Evolutionary conservation across 192 early-diverging fungal genomes (phyloP).

Genomic region (Rhizophagus prolifer): DNA sequence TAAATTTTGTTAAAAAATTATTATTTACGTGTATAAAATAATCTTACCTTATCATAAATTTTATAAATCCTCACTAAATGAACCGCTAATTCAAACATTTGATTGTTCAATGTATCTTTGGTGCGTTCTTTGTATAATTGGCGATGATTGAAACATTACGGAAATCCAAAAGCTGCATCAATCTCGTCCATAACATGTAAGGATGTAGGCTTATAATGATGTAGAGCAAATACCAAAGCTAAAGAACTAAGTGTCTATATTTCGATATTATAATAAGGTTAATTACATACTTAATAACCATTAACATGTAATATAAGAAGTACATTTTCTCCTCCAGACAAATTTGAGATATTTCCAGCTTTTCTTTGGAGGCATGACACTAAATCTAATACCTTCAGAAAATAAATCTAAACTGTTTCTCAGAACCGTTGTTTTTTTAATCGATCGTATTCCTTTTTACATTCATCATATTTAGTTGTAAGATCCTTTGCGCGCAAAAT

Average conservation of each 20-base stretch:
- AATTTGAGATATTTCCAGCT: slow-evolving; percentile 99
- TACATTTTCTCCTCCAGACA: slow-evolving; percentile 99
- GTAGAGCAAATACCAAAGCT: slow-evolving; percentile 97
- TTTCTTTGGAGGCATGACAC: slow-evolving; percentile 99
- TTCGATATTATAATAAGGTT: not conserved
- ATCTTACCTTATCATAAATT: slow-evolving; percentile 66
- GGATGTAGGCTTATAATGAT: slow-evolving; percentile 99
- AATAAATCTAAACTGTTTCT: slow-evolving; percentile 97
- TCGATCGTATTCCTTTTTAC: slow-evolving; percentile 72
- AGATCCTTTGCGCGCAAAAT: slow-evolving; percentile 69
- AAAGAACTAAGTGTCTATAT: slow-evolving; percentile 91
- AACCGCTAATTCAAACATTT: slow-evolving; percentile 99
- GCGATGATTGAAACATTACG: slow-evolving; percentile 99
- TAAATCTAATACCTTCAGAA: slow-evolving; percentile 97
- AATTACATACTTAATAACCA: not conserved
- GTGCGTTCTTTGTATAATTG: slow-evolving; percentile 97
- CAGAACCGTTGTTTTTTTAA: slow-evolving; percentile 77
- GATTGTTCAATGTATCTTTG: slow-evolving; percentile 92
- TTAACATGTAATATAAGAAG: not conserved
- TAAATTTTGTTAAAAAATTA: not conserved
- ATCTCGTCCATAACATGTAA: slow-evolving; percentile 99
- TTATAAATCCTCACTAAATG: slow-evolving; percentile 99
- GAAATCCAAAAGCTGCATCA: slow-evolving; percentile 98
- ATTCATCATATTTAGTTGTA: slow-evolving; percentile 69
- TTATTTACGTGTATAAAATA: not conserved